Evolutionary conservation across 1,139 yeast species (phyloP), one percentile per base, ranked within the genome.

Genomic region (Barnettozyma hawaiiensis): DNA sequence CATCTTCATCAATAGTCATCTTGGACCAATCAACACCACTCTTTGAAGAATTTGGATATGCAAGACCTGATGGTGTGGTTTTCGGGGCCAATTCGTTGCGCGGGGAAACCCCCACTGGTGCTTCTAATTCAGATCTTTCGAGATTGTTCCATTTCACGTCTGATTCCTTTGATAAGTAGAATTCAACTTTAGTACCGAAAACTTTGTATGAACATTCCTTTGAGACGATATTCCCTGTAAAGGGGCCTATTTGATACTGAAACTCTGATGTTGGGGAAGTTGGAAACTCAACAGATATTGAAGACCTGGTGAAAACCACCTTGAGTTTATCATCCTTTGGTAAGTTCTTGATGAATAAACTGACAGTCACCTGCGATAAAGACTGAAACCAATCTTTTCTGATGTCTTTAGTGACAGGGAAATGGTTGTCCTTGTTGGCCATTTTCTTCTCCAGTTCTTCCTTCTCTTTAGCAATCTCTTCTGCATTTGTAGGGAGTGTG

Each of bases 381-480:
- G 78, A 70, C 60, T 89, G 96, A 62, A 81, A 87, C 89, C 94
- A 89, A 55, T 89, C 96, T 34, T 74, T 76, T 57, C 82, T 75
- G 47, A 81, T 70, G 46, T 74, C 71, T 39, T 66, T 49, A 12
- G 52, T 35, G 1, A 19, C 43, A 35, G 57, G 56, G 19, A 48
- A 53, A 7, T 54, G 19, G 28, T 48, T 50, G 23, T 47, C 51
- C 20, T 48, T 47, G 32, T 47, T 52, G 2, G 47, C 47, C 44
- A 49, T 51, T 20, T 49, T 48, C 10, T 45, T 34, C 29, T 51
- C 55, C 12, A 53, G 42, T 31, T 50, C 43, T 31, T 41, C 44
- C 45, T 51, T 44, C 42, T 50, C 41, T 11, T 37, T 37, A 20
- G 31, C 48, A 12, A 35, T 38, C 6, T 40, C 42, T 1, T 22